Base-by-base conservation (phyloP, 257 asterid genomes). In the Solanum pinnatisectum region DNA sequence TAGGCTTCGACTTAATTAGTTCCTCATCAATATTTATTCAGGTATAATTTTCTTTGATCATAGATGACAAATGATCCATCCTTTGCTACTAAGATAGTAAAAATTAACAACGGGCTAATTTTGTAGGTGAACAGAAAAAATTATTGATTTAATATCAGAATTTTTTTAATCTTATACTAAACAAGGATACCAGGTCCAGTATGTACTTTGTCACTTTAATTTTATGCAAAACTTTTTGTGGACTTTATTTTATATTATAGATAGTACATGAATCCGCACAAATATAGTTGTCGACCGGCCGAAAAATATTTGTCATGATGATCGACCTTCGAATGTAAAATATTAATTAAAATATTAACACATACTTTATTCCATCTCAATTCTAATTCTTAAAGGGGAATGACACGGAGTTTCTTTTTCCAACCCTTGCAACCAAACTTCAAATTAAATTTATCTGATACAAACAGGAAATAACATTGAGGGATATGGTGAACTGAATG, bases 211-310 rank as follows among this genome's bases (percentile, higher is more conserved):
- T 82, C 42, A 30, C 42, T 49, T 82, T 49, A 49, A 18, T 82
- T 82, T 82, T 82, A 49, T 30, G 32, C 6, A 82, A 82, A 18
- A 10, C 44, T 49, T 82, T 56, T 82, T 20, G 30, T 33, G 39
- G 70, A 82, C 44, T 82, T 82, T 32, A 49, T 60, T 32, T 60
- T 71, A 72, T 72, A 33, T 30, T 16, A 18, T 18, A 60, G 39
- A 70, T 37, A 74, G 71, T 82, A 82, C 71, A 81, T 82, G 86
- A 46, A 82, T 49, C 70, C 68, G 6, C 44, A 49, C 44, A 82
- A 18, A 18, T 30, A 16, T 82, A 44, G 86, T 82, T 82, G 86
- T 82, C 86, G 44, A 49, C 86, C 20, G 32, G 70, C 42, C 68
- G 30, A 49, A 46, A 82, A 82, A 14, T 49, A 82, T 27, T 46